Conservation (phyloP, 108 stramenopile species). For the Pseudonitzschia delicatissima region DNA sequence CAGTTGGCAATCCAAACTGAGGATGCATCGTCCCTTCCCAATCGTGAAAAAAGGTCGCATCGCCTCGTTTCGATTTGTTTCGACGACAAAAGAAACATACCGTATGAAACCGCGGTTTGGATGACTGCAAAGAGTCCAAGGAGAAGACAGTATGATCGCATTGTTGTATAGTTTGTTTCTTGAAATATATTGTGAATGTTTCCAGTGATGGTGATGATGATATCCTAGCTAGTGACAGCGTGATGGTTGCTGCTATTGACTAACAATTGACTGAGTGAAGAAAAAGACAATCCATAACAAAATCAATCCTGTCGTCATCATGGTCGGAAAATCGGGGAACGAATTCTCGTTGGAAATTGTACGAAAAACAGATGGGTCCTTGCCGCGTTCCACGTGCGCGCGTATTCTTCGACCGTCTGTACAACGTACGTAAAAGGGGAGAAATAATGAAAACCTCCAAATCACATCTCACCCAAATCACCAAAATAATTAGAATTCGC, state of each 20-base stretch:
- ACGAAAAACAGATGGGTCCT: background rate
- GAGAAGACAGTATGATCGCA: slow-evolving; percentile 7
- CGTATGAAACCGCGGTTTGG: slow-evolving; percentile 13
- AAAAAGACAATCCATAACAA: background rate
- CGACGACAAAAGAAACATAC: too few relatives aligned
- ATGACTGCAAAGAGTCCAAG: slow-evolving; percentile 16
- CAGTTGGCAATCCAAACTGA: background rate
- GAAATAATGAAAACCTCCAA: too few relatives aligned
- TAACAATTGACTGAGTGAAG: background rate
- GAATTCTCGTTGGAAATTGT: too few relatives aligned
- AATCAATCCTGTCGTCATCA: background rate
- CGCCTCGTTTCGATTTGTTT: too few relatives aligned
- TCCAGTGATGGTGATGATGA: background rate
- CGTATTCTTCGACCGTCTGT: background rate
- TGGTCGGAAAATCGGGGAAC: background rate
- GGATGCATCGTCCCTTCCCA: background rate
- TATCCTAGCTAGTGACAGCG: background rate
- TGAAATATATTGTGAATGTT: background rate
- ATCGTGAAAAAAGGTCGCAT: background rate
- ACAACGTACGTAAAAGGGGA: background rate
- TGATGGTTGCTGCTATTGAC: background rate
- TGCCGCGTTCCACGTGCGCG: slow-evolving; percentile 3
- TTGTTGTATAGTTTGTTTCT: background rate
- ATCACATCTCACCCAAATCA: too few relatives aligned
- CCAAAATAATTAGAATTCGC: too few relatives aligned